These are phyloP conservation scores for Hippophae tibetana DNA, from an alignment of 306 rosid species.

Conservation along the genomic window DNA sequence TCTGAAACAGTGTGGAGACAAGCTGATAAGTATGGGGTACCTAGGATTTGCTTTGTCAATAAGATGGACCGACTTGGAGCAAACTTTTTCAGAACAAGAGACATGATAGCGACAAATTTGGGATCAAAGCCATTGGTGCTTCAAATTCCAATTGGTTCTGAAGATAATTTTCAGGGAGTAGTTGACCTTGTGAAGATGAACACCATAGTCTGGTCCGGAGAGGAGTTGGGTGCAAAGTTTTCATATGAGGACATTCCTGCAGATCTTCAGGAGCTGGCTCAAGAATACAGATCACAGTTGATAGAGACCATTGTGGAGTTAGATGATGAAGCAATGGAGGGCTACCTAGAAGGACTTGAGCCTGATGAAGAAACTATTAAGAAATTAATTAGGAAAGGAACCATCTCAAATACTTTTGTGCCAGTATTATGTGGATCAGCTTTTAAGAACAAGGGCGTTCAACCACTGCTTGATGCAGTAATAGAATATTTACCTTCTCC, in stretches of 20 bases:
- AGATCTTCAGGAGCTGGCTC: conserved; percentile 64
- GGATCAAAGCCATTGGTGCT: conserved; percentile 92
- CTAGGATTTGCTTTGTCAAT: conserved; percentile 88
- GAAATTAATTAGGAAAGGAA: conserved; percentile 68
- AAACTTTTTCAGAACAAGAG: conserved; percentile 82
- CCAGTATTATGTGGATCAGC: conserved; percentile 96
- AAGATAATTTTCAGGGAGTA: conserved; percentile 77
- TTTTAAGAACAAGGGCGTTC: conserved; percentile 97
- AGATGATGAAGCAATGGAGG: conserved; percentile 82
- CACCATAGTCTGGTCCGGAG: conserved; percentile 91
- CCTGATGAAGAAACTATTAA: conserved; percentile 71
- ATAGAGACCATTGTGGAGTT: conserved; percentile 70
- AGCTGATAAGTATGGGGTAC: conserved; percentile 92
- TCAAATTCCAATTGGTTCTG: conserved; percentile 82
- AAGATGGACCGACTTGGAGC: conserved; percentile 99
- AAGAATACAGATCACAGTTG: conserved; percentile 59
- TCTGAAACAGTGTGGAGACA: conserved; percentile 99
- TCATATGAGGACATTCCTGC: conserved; percentile 57
- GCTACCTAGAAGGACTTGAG: conserved; percentile 81
- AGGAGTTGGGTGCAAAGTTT: conserved; percentile 92
- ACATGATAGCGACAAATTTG: conserved; percentile 83
- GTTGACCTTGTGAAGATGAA: conserved; percentile 87
- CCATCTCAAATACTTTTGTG: conserved; percentile 57
- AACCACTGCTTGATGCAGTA: conserved; percentile 88
- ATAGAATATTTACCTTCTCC: conserved; percentile 95